Conservation (phyloP, 192 early-diverging fungal species). For the Kappamyces sp. region DNA sequence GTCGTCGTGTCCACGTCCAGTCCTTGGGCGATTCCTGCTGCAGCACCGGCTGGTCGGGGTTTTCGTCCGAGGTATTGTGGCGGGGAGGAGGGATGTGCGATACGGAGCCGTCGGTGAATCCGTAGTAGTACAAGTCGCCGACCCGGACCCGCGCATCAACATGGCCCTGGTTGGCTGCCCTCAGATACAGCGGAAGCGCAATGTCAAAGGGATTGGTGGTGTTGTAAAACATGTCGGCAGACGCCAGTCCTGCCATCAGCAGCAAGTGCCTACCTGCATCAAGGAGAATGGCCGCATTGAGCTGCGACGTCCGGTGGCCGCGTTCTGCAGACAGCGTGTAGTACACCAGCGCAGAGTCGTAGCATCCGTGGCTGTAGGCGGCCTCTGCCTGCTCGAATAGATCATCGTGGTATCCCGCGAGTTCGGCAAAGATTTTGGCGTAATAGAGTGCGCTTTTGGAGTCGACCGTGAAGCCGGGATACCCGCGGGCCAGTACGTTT, state of each 20-base stretch:
- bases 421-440: slow-evolving; percentile 75
- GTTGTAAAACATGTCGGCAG: slow-evolving; percentile 11
- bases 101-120: slow-evolving; percentile 52
- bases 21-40: slow-evolving; percentile 3
- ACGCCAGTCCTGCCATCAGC: slow-evolving; percentile 1
- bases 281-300: slow-evolving; percentile 85
- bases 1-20: slow-evolving; percentile 13
- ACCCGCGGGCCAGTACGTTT: slow-evolving; percentile 58
- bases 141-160: slow-evolving; percentile 84
- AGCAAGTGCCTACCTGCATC: slow-evolving; percentile 47
- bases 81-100: no score
- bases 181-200: slow-evolving; percentile 85
- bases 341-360: slow-evolving; percentile 61
- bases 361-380: slow-evolving; percentile 57
- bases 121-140: slow-evolving; percentile 89
- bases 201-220: slow-evolving; percentile 44
- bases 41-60: not conserved
- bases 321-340: slow-evolving; percentile 86
- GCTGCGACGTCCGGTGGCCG: slow-evolving; percentile 81
- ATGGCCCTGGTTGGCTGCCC: slow-evolving; percentile 90
- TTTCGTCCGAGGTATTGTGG: no score
- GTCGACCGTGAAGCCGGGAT: slow-evolving; percentile 35
- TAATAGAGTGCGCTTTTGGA: slow-evolving; percentile 69
- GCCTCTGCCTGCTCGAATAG: slow-evolving; percentile 53
- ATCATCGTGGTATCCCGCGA: slow-evolving; percentile 71